Percentiles rank a stretch among this genome's conserved stretches.
Conservation (phyloP, 495 filamentous ascomycete genomes). For the Lindgomyces ingoldianus region DNA sequence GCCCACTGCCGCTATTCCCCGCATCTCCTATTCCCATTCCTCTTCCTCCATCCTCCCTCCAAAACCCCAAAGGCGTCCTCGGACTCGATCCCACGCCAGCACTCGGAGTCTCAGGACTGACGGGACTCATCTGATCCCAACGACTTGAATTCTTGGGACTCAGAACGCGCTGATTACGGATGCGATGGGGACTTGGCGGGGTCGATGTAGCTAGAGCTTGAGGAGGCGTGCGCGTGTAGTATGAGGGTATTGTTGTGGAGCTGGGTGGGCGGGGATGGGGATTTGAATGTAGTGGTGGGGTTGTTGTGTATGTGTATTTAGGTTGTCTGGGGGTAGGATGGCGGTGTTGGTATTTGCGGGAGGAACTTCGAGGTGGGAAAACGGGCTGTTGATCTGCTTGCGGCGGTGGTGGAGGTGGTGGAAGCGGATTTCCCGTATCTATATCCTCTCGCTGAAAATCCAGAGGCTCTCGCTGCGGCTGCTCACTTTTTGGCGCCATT, state of each 20-base stretch:
- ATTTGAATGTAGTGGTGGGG: neutral
- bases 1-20: neutral
- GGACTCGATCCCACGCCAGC: neutral
- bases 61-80: slow-evolving; percentile 19
- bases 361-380: neutral
- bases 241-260: neutral
- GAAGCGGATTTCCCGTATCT: too few relatives aligned
- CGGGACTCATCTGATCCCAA: slow-evolving; percentile 14
- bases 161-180: slow-evolving; percentile 18
- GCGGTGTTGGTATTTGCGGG: neutral
- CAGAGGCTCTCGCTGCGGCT: too few relatives aligned
- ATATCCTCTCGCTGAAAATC: too few relatives aligned
- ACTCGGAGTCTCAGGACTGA: neutral
- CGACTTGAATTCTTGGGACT: slow-evolving; percentile 24
- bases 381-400: neutral
- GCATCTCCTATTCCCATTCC: neutral
- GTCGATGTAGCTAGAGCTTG: too few relatives aligned
- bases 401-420: too few relatives aligned
- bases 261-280: too few relatives aligned
- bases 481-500: too few relatives aligned
- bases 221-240: neutral
- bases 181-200: slow-evolving; percentile 13
- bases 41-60: slow-evolving; percentile 2
- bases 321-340: too few relatives aligned
- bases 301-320: neutral